Evolutionary conservation across 1,284 basidiomycete species (phyloP).

Genomic region (Lentinus polychrous): DNA sequence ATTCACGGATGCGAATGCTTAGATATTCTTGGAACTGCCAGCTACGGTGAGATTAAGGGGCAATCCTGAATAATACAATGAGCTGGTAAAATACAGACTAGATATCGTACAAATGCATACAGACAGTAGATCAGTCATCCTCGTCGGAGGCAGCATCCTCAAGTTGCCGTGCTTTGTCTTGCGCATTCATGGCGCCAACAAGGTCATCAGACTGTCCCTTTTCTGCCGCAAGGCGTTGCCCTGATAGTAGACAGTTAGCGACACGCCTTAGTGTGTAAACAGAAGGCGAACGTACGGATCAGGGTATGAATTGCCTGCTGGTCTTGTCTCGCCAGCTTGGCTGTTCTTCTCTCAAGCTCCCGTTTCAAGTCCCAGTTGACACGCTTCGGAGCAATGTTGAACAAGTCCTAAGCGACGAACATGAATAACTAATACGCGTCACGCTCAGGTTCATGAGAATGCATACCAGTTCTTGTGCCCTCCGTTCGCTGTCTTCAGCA

Average conservation of each 20-base stretch:
- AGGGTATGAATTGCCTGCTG: constrained; percentile 89
- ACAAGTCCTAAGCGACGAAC: constrained; percentile 63
- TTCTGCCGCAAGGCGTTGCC: constrained; percentile 69
- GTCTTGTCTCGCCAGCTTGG: constrained; percentile 84
- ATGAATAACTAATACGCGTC: constrained; percentile 2
- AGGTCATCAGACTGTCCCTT: constrained; percentile 72
- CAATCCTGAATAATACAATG: neutral
- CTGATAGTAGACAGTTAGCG: constrained; percentile 30
- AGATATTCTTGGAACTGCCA: neutral
- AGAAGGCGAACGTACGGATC: constrained; percentile 62
- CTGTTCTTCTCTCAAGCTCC: constrained; percentile 85
- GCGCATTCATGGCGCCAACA: constrained; percentile 71
- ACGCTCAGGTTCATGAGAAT: neutral
- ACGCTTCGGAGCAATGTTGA: constrained; percentile 95
- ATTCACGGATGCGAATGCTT: neutral
- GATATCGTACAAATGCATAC: neutral
- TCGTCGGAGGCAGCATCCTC: constrained; percentile 30
- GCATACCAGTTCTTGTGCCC: constrained; percentile 79
- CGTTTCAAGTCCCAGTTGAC: constrained; percentile 97
- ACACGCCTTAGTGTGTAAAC: constrained; percentile 13
- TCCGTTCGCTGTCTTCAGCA: constrained; percentile 75
- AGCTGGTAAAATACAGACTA: neutral
- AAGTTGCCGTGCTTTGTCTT: constrained; percentile 33
- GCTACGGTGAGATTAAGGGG: neutral
- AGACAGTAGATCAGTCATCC: constrained; percentile 26